Base-by-base conservation (phyloP, 2,329 filamentous ascomycete genomes). In the Aureobasidium musti region DNA sequence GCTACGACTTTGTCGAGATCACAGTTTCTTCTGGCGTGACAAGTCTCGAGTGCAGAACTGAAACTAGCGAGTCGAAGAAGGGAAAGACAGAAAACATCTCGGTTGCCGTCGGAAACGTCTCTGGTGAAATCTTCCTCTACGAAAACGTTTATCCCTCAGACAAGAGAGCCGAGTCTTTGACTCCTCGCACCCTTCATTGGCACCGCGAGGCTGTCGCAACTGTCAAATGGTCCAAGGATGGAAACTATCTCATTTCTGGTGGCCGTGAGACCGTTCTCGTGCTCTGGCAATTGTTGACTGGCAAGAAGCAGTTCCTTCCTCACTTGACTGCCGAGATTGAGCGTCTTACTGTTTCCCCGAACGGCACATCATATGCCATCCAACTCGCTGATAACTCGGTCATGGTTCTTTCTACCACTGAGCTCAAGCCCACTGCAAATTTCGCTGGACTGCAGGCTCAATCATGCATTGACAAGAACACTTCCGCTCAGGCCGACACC, bases 161-260 rank as follows among this genome's bases (percentile, higher is more conserved):
- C n/a, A 69, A 72, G 21, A 71, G 71, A 1, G 63, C 65, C 17
- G 67, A 63, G n/a, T 47, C 68, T 0, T 69, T 78, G 39, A 74
- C 85, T 47, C 82, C 84, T 23, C 87, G 89, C 66, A 90, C 89
- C 69, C 82, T 93, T 63, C 95, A 98, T 77, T 99, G 95, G 95
- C 95, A 99, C 77, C 86, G 92, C 72, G 88, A 89, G 71, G 86
- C 89, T 57, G 92, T 97, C 10, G 89, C 90, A 72, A 85, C 91
- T 11, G 83, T 97, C 67, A 96, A 95, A 77, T 98, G 93, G 91
- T 97, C 95, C 17, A 83, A 83, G 71, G 95, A 99, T 82, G 93
- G 94, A 91, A 92, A 97, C 75, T 99, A 99, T 77, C 80, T 99
- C 67, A 89, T 99, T 63, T 98, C 95, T 66, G 95, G 95, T 74